Conservation (phyloP, 2,329 filamentous ascomycete species). For the Ramularia endophylla region DNA sequence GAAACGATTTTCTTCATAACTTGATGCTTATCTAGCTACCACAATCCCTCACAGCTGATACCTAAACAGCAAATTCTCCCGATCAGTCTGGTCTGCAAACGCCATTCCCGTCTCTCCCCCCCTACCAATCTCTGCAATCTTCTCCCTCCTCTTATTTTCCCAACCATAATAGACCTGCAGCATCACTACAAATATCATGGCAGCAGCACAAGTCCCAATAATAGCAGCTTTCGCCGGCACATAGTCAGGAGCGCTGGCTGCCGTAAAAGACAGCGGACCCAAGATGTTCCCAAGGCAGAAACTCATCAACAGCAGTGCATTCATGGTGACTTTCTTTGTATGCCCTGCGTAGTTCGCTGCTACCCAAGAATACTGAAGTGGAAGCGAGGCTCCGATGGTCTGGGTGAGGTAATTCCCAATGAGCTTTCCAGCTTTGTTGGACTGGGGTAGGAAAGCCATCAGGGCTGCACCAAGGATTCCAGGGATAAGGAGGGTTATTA, state of each 20-base stretch:
- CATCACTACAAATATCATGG: slow-evolving; percentile 36
- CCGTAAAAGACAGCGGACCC: slow-evolving; percentile 36
- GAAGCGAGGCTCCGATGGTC: slow-evolving; percentile 33
- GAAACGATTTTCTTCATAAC: no score
- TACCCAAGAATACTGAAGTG: slow-evolving; percentile 33
- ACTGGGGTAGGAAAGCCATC: slow-evolving; percentile 28
- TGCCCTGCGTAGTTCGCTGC: slow-evolving; percentile 58
- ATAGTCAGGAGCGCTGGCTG: slow-evolving; percentile 33
- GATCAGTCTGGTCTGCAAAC: slow-evolving; percentile 28
- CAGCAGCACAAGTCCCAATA: slow-evolving; percentile 30
- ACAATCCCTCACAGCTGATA: slow-evolving; percentile 9
- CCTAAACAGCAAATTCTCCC: slow-evolving; percentile 25
- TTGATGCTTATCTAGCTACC: no score
- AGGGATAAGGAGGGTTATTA: slow-evolving; percentile 22
- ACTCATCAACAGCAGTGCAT: slow-evolving; percentile 47
- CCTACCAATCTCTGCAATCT: not conserved
- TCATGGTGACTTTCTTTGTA: slow-evolving; percentile 55
- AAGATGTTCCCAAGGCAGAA: slow-evolving; percentile 38
- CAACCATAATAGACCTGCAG: slow-evolving; percentile 48
- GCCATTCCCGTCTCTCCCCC: slow-evolving; percentile 15
- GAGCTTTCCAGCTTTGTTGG: slow-evolving; percentile 41
- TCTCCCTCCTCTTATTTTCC: slow-evolving; percentile 35
- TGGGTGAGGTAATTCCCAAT: slow-evolving; percentile 38
- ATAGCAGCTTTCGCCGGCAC: slow-evolving; percentile 41
- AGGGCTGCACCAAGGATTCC: slow-evolving; percentile 27